These are phyloP conservation scores for Hypoxylon subgilvum DNA, from an alignment of 495 filamentous ascomycete genomes.

Conservation along the genomic window DNA sequence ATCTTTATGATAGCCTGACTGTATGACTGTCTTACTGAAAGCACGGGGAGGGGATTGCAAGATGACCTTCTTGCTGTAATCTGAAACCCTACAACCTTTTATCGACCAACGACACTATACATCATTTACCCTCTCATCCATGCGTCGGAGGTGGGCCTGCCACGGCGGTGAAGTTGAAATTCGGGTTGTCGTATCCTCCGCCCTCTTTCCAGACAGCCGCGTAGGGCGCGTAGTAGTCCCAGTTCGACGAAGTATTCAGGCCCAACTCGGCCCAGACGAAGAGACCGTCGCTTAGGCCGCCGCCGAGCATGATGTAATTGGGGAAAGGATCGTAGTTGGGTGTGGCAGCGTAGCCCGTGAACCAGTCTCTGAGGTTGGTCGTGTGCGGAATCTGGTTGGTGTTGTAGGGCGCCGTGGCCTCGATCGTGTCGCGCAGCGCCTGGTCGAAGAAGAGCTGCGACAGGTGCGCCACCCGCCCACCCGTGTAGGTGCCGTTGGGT, in stretches of 20 bases:
- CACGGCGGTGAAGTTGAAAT: slow-evolving; percentile 35
- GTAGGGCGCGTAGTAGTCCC: slow-evolving; percentile 44
- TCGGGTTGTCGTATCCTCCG: slow-evolving; percentile 39
- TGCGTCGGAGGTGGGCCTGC: slow-evolving; percentile 35
- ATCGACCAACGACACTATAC: background rate
- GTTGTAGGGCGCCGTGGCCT: slow-evolving; percentile 60
- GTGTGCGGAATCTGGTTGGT: slow-evolving; percentile 56
- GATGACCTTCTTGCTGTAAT: too few relatives aligned
- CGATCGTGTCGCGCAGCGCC: slow-evolving; percentile 55
- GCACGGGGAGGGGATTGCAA: too few relatives aligned
- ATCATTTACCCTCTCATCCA: slow-evolving; percentile 14
- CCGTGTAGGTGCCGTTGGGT: slow-evolving; percentile 55
- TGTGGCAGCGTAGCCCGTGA: slow-evolving; percentile 45
- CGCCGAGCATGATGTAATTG: slow-evolving; percentile 55
- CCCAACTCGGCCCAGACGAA: slow-evolving; percentile 66
- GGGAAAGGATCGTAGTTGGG: slow-evolving; percentile 49
- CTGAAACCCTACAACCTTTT: background rate
- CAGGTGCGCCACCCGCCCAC: slow-evolving; percentile 57
- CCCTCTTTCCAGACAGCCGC: slow-evolving; percentile 42
- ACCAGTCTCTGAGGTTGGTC: slow-evolving; percentile 51
- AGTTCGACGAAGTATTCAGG: slow-evolving; percentile 55
- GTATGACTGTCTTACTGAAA: too few relatives aligned
- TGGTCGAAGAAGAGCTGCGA: slow-evolving; percentile 66
- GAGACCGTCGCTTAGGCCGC: slow-evolving; percentile 54
- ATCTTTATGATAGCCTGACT: too few relatives aligned